Percentiles rank a stretch among this genome's conserved stretches.
Conservation (phyloP, 2,329 filamentous ascomycete genomes). For the Lasiodiplodia sp. region DNA sequence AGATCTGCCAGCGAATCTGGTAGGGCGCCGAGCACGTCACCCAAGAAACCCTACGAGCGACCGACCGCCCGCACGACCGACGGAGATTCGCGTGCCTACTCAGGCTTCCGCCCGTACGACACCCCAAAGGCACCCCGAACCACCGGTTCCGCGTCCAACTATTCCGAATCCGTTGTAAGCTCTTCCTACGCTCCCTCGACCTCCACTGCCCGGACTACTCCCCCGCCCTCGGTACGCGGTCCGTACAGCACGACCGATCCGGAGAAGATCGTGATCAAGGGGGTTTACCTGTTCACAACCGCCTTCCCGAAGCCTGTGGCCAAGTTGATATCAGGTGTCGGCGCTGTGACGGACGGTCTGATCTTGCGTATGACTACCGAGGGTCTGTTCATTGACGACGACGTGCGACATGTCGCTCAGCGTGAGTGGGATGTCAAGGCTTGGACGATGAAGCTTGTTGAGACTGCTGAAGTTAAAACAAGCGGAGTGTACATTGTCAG, state of each 20-base stretch:
- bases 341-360: constrained; percentile 87
- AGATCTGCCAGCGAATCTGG: constrained; percentile 33
- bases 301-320: constrained; percentile 89
- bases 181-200: constrained; percentile 84
- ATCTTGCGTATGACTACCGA: constrained; percentile 92
- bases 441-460: constrained; percentile 92
- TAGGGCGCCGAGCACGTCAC: constrained; percentile 37
- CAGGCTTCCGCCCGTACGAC: constrained; percentile 82
- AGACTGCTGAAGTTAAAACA: constrained; percentile 51
- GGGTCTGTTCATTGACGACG: constrained; percentile 96
- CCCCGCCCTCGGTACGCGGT: constrained; percentile 78
- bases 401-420: constrained; percentile 88
- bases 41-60: constrained; percentile 53
- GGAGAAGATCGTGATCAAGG: constrained; percentile 94
- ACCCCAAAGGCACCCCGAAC: constrained; percentile 70
- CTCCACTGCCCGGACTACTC: constrained; percentile 82
- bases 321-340: constrained; percentile 84
- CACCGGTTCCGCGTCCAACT: constrained; percentile 55
- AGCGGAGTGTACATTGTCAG: constrained; percentile 54
- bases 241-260: constrained; percentile 89
- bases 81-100: constrained; percentile 55
- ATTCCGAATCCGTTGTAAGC: constrained; percentile 67
- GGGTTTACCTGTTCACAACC: constrained; percentile 92
- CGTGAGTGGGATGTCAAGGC: constrained; percentile 99
- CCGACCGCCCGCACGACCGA: constrained; percentile 68